Evolutionary conservation across 2,329 filamentous ascomycete genomes (phyloP), one percentile per base, ranked within the genome.

Genomic region (Arthrobotrys pseudoclavata): DNA sequence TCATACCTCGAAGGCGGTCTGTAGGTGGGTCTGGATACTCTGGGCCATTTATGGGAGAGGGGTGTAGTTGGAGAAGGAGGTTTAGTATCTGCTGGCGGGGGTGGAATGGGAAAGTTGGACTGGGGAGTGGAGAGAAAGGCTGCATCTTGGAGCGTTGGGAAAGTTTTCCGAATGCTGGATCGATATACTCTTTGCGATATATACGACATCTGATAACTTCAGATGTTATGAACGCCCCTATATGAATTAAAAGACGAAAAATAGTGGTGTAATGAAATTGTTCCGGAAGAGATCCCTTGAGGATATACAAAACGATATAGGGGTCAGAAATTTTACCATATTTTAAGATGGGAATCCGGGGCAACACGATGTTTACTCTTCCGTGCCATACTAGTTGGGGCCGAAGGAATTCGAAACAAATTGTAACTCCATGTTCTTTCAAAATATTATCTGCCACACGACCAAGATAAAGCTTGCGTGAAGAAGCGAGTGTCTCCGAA

Each of bases 1-100:
- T 67, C 61, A 75, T 75, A 31, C 70, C 70, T 1, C 70, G 53
- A 18, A 68, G 53, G n/a, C 70, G 70, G 10, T 75, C 70, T 20
- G 50, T 75, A 10, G 62, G 62, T 7, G 62, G 52, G 10, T 75
- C 62, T 45, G 70, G 62, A 18, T 68, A 68, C 1, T 37, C 22
- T 37, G 70, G 70, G 22, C 18, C 20, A 3, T 22, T 3, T 18
- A 31, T 26, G 1, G 62, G 12, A 22, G 5, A 24, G 2, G 52
- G 12, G 10, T 7, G 15, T 22, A 75, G 45, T 12, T 53, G 52
- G 15, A 75, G 34, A 1, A 75, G 62, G 7, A 68, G 26, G 9
- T 62, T 47, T 4, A 75, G 3, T 20, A 74, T 34, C 15, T 31
- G 40, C 22, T 67, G 18, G 7, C 61, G 60, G 20, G 40, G 15